Evolutionary conservation across 140 eudicot genomes (phyloP).

Genomic region (Flaveria floridana): DNA sequence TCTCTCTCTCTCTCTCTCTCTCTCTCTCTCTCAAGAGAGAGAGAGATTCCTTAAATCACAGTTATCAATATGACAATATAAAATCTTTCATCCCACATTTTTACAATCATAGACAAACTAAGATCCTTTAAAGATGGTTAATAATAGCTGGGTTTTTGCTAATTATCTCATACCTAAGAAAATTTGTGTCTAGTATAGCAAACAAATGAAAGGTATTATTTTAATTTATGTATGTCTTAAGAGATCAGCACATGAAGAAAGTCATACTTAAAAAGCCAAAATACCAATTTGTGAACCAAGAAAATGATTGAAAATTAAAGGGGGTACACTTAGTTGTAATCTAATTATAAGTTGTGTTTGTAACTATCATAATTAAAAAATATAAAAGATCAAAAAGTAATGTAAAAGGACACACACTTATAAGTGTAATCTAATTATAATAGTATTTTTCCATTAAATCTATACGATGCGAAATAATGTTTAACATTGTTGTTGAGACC

Average conservation of each 20-base stretch:
- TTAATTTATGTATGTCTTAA: too few species aligned
- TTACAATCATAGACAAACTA: not conserved
- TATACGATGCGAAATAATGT: too few species aligned
- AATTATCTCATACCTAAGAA: too few species aligned
- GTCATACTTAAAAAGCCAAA: not conserved
- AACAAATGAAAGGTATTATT: not conserved
- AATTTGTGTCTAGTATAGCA: not conserved
- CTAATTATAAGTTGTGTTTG: not conserved
- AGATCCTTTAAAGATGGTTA: not conserved
- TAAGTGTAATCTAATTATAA: too few species aligned
- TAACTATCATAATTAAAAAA: not conserved
- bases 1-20: not conserved
- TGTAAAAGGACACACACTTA: not conserved
- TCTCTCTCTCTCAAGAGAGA: not conserved
- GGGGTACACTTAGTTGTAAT: not conserved
- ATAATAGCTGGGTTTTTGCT: not conserved
- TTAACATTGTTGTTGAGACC: too few species aligned
- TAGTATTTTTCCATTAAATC: too few species aligned
- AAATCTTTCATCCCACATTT: not conserved
- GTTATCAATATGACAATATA: not conserved
- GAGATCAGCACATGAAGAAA: not conserved
- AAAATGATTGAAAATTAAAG: not conserved
- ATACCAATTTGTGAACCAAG: not conserved
- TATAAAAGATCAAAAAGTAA: not conserved
- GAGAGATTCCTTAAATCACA: not conserved